Base-by-base conservation (phyloP, 164 flowering plant species). In the Aristolochia contorta region DNA sequence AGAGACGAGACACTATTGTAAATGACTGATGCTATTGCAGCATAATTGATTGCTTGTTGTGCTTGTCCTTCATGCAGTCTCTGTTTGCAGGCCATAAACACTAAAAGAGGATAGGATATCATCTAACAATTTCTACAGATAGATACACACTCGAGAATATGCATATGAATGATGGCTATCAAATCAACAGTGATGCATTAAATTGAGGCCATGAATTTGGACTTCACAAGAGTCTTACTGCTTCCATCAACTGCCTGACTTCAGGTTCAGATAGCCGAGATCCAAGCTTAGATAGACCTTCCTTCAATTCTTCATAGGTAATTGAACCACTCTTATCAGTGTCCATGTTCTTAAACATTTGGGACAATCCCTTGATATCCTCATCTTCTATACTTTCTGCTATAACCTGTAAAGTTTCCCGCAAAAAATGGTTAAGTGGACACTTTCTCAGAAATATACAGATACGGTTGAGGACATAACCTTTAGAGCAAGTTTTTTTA, bases 291-390 rank as follows among this genome's bases (percentile, higher is more conserved):
- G 82, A n/a, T 54, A 92, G 66, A 25, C 98, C 98, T 49, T 56
- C 58, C 67, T 75, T 86, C 15, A 92, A 89, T 67, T 92, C 98
- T 47, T 92, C 96, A 54, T 65, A 71, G 24, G 97, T 89, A 60
- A 92, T 87, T 23, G 85, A 67, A 16, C 97, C 98, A 68, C 94
- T 92, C 54, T 76, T 51, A 74, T 93, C 98, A 14, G 96, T 93
- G 75, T 93, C 97, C 54, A 93, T 93, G 79, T 90, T 93, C 64
- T 73, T 76, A 73, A 93, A 93, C 96, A 86, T 83, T 69, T 89
- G 78, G 60, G 72, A 81, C 79, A 90, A 65, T 30, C 98, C 97
- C 71, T 83, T 84, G 63, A 90, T 83, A 62, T 93, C 98, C 75
- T 87, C 96, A 54, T 82, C 87, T 15, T 88, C 74, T 53, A 93